Base-by-base conservation (phyloP, 768 basidiomycete species). In the Lentinula lateritia region DNA sequence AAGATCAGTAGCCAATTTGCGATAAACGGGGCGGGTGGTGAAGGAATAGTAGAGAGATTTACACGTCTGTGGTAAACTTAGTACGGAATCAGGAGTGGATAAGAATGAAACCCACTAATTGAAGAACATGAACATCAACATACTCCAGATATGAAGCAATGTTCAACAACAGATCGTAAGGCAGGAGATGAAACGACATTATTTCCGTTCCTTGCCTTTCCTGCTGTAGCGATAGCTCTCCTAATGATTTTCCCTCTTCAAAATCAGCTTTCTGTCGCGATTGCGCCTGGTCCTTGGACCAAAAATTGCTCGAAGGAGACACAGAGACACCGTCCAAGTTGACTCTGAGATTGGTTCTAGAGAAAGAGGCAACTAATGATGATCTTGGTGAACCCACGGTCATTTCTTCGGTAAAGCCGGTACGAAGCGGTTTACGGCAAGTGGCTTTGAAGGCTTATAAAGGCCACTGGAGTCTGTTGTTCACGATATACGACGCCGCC, bases 121-220 rank as follows among this genome's bases (percentile, higher is more conserved):
- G 87, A 7, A 90, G 71, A 52, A 80, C 71, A 69, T 84, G 80
- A 18, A 90, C 76, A 71, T 89, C 88, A 50, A 72, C 73, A 66
- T 86, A 73, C 64, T 86, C 78, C 36, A 90, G 79, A 72, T 84
- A 82, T 46, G 78, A 79, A 5, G 85, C 81, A 70, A 90, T 82
- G 74, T 87, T 86, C 60, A 90, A 79, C 48, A 90, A 70, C 18
- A 90, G 75, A 74, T 90, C 89, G 71, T 89, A 89, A 0, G 88
- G 88, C 18, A 90, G 75, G 5, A 74, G 76, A 62, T 71, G 69
- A 55, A 81, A 68, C 12, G 73, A 41, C 59, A 60, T 60, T 20
- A 36, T 50, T 39, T 46, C 58, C 13, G 34, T 43, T 38, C 28
- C 35, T 52, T 35, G 18, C 42, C 28, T 34, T 35, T 35, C 50